A percentile compares a stretch with the other conserved stretches of the same genome.
These are phyloP conservation scores for Cicer cuneatum DNA, from an alignment of 306 rosid genomes.

Conservation along the genomic window DNA sequence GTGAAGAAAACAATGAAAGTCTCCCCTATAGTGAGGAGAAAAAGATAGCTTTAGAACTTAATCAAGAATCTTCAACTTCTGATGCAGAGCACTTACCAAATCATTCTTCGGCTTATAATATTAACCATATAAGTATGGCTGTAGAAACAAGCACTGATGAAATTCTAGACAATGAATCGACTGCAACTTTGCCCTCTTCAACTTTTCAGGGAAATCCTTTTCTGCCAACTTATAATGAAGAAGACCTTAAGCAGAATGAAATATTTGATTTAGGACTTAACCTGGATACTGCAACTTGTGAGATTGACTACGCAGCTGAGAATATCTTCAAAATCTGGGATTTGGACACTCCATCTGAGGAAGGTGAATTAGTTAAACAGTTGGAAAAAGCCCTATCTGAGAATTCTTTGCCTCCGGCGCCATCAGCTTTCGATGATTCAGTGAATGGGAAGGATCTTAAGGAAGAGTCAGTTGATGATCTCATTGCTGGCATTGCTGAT, in stretches of 20 bases:
- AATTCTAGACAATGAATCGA: constrained; percentile 35
- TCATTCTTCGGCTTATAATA: constrained; percentile 36
- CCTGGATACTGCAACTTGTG: constrained; percentile 43
- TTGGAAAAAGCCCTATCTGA: constrained; percentile 56
- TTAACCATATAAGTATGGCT: constrained; percentile 35
- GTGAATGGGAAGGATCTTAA: constrained; percentile 43
- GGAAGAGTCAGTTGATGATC: constrained; percentile 50
- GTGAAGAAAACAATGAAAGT: constrained; percentile 41
- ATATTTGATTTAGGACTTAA: constrained; percentile 38
- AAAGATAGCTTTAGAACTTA: constrained; percentile 33
- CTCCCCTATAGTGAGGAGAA: constrained; percentile 38
- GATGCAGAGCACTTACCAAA: constrained; percentile 21
- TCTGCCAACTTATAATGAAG: constrained; percentile 71
- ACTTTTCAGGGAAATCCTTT: constrained; percentile 66
- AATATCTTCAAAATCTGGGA: constrained; percentile 81
- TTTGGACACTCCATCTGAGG: constrained; percentile 64
- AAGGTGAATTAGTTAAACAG: constrained; percentile 65
- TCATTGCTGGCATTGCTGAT: constrained; percentile 56
- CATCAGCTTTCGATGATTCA: constrained; percentile 49
- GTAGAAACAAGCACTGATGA: constrained; percentile 40
- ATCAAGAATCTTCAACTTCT: constrained; percentile 39
- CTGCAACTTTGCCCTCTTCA: constrained; percentile 36
- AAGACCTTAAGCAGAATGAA: constrained; percentile 42
- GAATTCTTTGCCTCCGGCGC: constrained; percentile 38
- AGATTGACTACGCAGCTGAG: constrained; percentile 47